A percentile compares a stretch with the other conserved stretches of the same genome.
phyloP scores from a whole-genome alignment of 1,284 basidiomycete genomes.

The Neotropicomus parvogracilis region DNA sequence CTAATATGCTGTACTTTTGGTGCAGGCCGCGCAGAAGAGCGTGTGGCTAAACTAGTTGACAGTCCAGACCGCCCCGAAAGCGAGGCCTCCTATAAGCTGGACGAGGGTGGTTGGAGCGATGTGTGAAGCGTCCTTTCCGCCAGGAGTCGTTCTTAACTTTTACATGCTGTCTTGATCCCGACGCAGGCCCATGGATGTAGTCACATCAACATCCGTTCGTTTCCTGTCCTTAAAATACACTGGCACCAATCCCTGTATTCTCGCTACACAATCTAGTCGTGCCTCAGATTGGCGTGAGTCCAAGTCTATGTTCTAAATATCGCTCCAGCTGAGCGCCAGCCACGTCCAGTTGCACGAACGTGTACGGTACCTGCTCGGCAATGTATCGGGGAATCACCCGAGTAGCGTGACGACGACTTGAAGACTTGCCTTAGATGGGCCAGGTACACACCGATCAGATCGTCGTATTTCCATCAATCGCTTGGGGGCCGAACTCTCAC shows the following conservation, averaged over 20 bases:
- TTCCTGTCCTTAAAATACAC: conserved; percentile 1
- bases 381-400: background rate
- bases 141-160: background rate
- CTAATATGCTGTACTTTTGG: conserved; percentile 1
- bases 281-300: background rate
- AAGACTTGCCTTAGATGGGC: too few species aligned
- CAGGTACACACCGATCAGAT: too few species aligned
- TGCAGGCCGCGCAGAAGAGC: conserved; percentile 85
- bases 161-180: background rate
- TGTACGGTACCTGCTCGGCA: background rate
- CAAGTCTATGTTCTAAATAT: conserved; percentile 2
- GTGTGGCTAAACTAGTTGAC: conserved; percentile 92
- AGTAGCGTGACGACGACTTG: too few species aligned
- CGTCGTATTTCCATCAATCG: background rate
- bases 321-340: background rate
- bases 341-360: background rate
- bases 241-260: background rate
- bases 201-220: background rate
- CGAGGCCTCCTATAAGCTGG: conserved; percentile 88
- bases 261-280: too few species aligned
- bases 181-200: too few species aligned
- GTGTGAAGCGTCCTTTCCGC: conserved; percentile 39
- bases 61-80: conserved; percentile 90
- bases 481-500: background rate
- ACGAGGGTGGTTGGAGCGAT: conserved; percentile 82